Conservation (phyloP, 2,329 filamentous ascomycete species). For the Verticillium klebahnii region DNA sequence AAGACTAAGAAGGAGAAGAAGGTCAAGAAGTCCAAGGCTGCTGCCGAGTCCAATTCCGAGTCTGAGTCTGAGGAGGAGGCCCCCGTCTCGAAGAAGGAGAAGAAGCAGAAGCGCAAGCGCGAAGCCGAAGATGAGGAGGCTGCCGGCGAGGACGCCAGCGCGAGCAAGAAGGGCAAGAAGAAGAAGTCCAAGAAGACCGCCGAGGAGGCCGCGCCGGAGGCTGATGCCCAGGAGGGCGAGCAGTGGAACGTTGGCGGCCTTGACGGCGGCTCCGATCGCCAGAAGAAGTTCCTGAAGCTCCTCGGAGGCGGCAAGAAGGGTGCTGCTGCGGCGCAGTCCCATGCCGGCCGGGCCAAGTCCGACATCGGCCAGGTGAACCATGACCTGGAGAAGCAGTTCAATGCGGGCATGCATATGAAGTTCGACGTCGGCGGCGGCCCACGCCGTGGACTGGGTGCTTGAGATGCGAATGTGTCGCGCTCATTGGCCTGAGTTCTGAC, state of each 20-base stretch:
- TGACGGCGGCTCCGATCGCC: constrained; percentile 44
- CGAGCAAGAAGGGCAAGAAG: constrained; percentile 18
- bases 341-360: constrained; percentile 19
- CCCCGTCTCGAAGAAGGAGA: constrained; percentile 15
- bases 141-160: constrained; percentile 20
- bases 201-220: constrained; percentile 16
- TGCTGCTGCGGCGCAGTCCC: constrained; percentile 15
- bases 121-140: constrained; percentile 15
- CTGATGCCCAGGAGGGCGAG: constrained; percentile 23
- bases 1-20: constrained; percentile 14
- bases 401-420: constrained; percentile 52
- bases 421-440: constrained; percentile 40
- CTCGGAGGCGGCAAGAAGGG: constrained; percentile 47
- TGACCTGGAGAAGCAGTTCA: constrained; percentile 54
- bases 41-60: not conserved
- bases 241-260: constrained; percentile 50
- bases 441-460: constrained; percentile 48
- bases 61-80: constrained; percentile 15
- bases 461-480: not conserved
- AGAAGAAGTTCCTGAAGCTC: constrained; percentile 53
- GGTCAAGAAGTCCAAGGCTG: constrained; percentile 6
- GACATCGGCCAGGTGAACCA: constrained; percentile 35
- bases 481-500: constrained; percentile 17
- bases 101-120: constrained; percentile 15
- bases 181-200: constrained; percentile 17